These are phyloP conservation scores for Tulasnella sp. DNA, from an alignment of 768 basidiomycete genomes.

Conservation along the genomic window DNA sequence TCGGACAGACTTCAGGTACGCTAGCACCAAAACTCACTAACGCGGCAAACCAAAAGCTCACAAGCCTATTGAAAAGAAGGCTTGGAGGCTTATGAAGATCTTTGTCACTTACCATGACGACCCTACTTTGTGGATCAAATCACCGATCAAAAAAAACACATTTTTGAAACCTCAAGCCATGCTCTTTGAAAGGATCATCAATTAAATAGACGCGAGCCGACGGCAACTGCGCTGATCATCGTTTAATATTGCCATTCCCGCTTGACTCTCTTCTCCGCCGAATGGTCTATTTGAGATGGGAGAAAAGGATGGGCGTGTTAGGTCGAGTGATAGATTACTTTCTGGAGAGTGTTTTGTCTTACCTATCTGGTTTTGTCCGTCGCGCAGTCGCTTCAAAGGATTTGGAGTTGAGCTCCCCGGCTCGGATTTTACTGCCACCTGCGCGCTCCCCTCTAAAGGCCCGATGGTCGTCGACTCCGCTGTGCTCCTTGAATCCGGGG, in stretches of 20 bases:
- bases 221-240: neutral
- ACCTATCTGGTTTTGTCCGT: neutral
- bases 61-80: no score
- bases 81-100: no score
- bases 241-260: neutral
- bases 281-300: neutral
- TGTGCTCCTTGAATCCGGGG: neutral
- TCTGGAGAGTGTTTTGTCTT: neutral
- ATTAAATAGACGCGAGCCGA: neutral
- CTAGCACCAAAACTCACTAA: no score
- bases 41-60: no score
- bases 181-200: neutral
- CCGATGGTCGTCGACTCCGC: neutral
- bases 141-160: neutral
- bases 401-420: neutral
- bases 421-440: neutral
- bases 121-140: neutral
- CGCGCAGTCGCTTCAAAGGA: neutral
- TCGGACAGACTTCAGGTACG: no score
- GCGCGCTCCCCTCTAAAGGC: neutral
- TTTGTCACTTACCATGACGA: no score
- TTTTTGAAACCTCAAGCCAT: neutral
- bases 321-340: no score
- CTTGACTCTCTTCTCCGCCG: neutral
- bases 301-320: neutral